These are phyloP conservation scores for Chaetothyriales sp. DNA, from an alignment of 2,329 filamentous ascomycete genomes.

Conservation along the genomic window DNA sequence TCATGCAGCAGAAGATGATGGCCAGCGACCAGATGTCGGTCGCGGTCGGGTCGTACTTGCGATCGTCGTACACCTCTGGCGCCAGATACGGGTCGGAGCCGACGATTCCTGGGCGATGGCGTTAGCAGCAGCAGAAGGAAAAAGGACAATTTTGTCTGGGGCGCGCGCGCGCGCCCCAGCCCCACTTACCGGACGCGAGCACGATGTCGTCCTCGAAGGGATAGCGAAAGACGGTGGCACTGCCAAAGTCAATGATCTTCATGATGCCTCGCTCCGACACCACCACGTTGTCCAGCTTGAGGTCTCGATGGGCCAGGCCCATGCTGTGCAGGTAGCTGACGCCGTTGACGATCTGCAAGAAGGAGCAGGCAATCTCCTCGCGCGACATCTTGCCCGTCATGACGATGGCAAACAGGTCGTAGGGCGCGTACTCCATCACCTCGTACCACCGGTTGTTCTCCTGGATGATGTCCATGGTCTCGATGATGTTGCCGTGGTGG, in stretches of 20 bases:
- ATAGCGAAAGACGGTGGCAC: slow-evolving; percentile 92
- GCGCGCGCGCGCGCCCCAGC: too few relatives aligned
- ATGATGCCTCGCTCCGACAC: slow-evolving; percentile 94
- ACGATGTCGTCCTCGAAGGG: slow-evolving; percentile 87
- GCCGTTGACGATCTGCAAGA: slow-evolving; percentile 86
- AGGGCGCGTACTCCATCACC: slow-evolving; percentile 98
- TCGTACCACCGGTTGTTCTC: slow-evolving; percentile 94
- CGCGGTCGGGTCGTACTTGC: slow-evolving; percentile 84
- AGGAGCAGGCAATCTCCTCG: slow-evolving; percentile 80
- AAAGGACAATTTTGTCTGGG: too few relatives aligned
- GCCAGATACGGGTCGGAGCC: slow-evolving; percentile 92
- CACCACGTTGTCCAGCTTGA: slow-evolving; percentile 96
- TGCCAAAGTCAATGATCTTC: slow-evolving; percentile 99
- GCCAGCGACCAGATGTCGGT: slow-evolving; percentile 97
- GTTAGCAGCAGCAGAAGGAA: slow-evolving; percentile 6
- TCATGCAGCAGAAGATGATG: slow-evolving; percentile 99
- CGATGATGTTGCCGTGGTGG: slow-evolving; percentile 96
- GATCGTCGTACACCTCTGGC: slow-evolving; percentile 87
- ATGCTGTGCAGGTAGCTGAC: slow-evolving; percentile 91
- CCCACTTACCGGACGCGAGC: slow-evolving; percentile 53
- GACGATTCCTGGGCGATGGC: slow-evolving; percentile 46
- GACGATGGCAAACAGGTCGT: slow-evolving; percentile 89
- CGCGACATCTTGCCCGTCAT: slow-evolving; percentile 97
- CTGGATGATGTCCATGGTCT: slow-evolving; percentile 90
- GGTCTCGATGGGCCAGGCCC: slow-evolving; percentile 83